phyloP scores from a whole-genome alignment of 371 early-diverging fungal species.

The Apophysomyces variabilis region DNA sequence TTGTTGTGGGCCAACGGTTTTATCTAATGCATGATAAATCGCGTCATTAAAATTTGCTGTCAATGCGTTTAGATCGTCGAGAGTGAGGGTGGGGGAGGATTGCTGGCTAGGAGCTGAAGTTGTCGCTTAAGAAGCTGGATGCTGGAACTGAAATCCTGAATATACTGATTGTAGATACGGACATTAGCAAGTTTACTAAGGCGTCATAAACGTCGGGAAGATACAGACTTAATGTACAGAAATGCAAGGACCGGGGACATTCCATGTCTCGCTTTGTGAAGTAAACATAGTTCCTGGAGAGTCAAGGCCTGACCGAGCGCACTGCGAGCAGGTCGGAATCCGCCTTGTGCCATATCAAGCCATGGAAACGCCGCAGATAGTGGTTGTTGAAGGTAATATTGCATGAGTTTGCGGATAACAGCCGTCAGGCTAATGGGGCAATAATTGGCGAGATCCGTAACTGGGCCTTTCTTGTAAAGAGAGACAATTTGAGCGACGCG shows the following conservation, averaged over 20 bases:
- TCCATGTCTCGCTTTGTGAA: not conserved
- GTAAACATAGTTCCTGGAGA: constrained; percentile 22
- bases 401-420: constrained; percentile 20
- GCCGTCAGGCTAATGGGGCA: constrained; percentile 28
- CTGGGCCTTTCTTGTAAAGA: constrained; percentile 16
- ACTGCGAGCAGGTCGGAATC: constrained; percentile 31
- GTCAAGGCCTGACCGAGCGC: constrained; percentile 33
- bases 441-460: constrained; percentile 18
- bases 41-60: not conserved
- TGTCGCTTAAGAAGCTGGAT: not conserved
- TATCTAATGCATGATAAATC: not conserved
- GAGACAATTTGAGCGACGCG: constrained; percentile 18
- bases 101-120: not conserved
- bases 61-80: not conserved
- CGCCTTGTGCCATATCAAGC: constrained; percentile 34
- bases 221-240: not conserved
- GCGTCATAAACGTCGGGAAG: not conserved
- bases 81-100: too few relatives aligned
- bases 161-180: not conserved
- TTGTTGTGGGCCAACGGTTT: not conserved
- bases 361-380: not conserved
- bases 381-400: constrained; percentile 15
- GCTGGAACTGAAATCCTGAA: not conserved
- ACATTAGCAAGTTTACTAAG: not conserved
- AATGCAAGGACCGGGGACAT: constrained; percentile 18